phyloP scores from a whole-genome alignment of 139 green algal genomes.

The Trebouxia sp. region DNA sequence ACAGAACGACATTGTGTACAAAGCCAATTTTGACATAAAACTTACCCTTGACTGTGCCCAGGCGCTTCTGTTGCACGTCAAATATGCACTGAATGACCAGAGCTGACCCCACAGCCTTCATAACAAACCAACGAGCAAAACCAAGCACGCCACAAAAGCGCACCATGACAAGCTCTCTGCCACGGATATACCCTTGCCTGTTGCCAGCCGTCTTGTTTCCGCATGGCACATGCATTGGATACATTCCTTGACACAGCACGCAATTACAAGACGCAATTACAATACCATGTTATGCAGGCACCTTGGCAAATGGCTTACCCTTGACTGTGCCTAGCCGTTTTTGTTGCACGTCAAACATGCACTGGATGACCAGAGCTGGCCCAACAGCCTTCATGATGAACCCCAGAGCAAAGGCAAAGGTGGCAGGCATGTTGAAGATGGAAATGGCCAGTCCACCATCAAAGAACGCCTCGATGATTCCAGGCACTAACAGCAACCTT shows the following conservation, averaged over 20 bases:
- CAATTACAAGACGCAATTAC: too few relatives aligned
- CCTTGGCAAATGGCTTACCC: conserved; percentile 42
- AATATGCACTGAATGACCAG: conserved; percentile 87
- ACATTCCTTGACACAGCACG: too few relatives aligned
- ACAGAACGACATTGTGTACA: conserved; percentile 82
- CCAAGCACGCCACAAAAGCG: too few relatives aligned
- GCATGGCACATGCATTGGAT: too few relatives aligned
- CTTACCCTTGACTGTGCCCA: conserved; percentile 67
- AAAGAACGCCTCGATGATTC: conserved; percentile 71
- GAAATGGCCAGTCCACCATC: conserved; percentile 57
- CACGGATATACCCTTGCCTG: too few relatives aligned
- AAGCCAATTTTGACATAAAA: conserved; percentile 47
- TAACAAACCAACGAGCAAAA: conserved; percentile 80
- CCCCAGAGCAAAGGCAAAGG: conserved; percentile 65
- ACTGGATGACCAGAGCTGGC: conserved; percentile 80
- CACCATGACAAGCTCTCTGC: too few relatives aligned
- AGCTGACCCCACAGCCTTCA: conserved; percentile 77
- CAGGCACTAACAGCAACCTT: conserved; percentile 58
- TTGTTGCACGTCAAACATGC: conserved; percentile 88
- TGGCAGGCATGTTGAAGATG: conserved; percentile 57
- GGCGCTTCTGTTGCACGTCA: conserved; percentile 68
- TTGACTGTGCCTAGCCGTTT: conserved; percentile 66
- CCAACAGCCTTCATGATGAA: conserved; percentile 89
- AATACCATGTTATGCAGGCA: too few relatives aligned
- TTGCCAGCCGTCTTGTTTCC: too few relatives aligned